phyloP scores from a whole-genome alignment of 2,329 filamentous ascomycete species.

The Aureobasidium sp. region DNA sequence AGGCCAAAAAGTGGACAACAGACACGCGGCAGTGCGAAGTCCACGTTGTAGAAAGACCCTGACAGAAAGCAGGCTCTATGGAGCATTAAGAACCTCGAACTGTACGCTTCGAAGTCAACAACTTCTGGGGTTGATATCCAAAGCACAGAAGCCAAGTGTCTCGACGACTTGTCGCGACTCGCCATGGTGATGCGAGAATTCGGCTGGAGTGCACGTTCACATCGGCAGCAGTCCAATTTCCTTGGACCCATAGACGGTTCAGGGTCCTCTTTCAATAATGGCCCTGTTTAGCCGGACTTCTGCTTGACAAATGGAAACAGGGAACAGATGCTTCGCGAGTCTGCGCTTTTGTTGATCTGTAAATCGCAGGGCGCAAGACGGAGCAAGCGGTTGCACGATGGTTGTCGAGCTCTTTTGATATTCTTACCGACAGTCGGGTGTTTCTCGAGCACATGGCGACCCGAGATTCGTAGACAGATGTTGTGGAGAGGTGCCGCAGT shows the following conservation, averaged over 20 bases:
- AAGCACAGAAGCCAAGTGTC: neutral
- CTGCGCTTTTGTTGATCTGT: neutral
- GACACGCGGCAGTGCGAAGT: neutral
- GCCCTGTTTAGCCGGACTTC: neutral
- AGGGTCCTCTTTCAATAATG: neutral
- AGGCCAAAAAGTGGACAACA: neutral
- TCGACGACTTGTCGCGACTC: neutral
- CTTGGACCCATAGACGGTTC: constrained; percentile 6
- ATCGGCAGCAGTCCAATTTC: constrained; percentile 2
- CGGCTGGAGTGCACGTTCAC: constrained; percentile 1
- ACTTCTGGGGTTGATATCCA: neutral
- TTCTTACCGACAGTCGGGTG: neutral
- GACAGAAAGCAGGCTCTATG: neutral
- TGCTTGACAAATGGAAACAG: constrained; percentile 3
- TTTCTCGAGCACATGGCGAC: constrained; percentile 10
- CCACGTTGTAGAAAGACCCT: neutral
- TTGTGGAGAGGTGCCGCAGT: neutral
- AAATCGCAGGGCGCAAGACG: neutral
- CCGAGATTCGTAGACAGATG: constrained; percentile 1
- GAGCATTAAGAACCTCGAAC: neutral
- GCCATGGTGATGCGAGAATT: neutral
- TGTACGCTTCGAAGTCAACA: neutral
- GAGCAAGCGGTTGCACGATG: neutral
- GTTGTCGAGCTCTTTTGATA: neutral
- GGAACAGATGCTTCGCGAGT: neutral